These are phyloP conservation scores for Debaryomycetaceae sp. DNA, from an alignment of 1,139 yeast genomes.

Conservation along the genomic window DNA sequence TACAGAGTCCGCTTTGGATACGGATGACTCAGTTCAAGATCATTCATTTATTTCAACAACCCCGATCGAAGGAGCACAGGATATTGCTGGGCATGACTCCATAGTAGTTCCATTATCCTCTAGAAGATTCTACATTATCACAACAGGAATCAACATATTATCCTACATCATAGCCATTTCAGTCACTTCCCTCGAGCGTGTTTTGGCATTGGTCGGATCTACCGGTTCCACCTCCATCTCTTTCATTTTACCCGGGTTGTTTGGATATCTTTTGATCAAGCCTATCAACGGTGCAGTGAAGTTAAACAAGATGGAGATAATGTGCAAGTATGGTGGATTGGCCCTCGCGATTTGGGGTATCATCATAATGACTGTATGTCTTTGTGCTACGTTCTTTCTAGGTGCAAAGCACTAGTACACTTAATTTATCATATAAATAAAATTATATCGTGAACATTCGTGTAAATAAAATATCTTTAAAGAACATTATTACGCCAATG, in stretches of 20 bases:
- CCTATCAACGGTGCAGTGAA: conserved; percentile 34
- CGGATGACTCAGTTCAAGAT: conserved; percentile 16
- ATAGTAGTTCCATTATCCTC: conserved; percentile 52
- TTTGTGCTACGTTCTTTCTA: conserved; percentile 67
- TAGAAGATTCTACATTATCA: conserved; percentile 57
- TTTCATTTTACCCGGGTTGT: conserved; percentile 87
- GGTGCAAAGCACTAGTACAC: conserved; percentile 45
- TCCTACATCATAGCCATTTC: conserved; percentile 75
- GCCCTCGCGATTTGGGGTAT: conserved; percentile 72
- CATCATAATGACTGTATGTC: conserved; percentile 72
- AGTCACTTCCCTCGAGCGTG: conserved; percentile 77
- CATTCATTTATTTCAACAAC: conserved; percentile 44
- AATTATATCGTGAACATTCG: neutral
- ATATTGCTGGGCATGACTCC: conserved; percentile 48
- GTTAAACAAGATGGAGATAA: conserved; percentile 36
- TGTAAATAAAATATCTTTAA: neutral
- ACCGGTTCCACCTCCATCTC: conserved; percentile 95
- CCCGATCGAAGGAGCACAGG: conserved; percentile 50
- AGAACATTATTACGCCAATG: too few species aligned
- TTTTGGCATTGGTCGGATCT: conserved; percentile 89
- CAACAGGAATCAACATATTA: conserved; percentile 55
- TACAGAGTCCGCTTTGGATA: conserved; percentile 15
- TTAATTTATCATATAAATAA: neutral
- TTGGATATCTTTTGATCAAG: conserved; percentile 68
- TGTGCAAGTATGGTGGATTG: conserved; percentile 57